Conservation (phyloP, 108 stramenopile species). For the Stephanodiscus minutulus region DNA sequence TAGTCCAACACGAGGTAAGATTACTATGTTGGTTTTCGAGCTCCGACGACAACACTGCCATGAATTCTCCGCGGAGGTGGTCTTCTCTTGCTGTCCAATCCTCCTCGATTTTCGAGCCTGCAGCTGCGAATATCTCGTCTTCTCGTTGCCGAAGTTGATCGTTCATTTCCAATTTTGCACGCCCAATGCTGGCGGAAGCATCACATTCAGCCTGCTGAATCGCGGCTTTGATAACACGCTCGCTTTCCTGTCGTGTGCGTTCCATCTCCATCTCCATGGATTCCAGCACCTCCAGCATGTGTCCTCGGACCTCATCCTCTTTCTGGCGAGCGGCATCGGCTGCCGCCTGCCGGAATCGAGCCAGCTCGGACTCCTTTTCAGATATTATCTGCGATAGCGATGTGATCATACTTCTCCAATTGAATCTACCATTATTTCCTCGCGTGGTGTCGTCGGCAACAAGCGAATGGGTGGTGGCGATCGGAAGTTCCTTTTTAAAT, state of each 20-base stretch:
- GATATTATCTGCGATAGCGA: background rate
- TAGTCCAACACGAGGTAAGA: slow-evolving; percentile 40
- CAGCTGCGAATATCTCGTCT: slow-evolving; percentile 21
- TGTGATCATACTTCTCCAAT: background rate
- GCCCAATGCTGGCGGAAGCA: slow-evolving; percentile 16
- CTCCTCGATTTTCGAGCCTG: slow-evolving; percentile 11
- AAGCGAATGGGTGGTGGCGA: no score
- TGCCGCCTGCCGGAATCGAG: slow-evolving; percentile 15
- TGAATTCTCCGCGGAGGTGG: slow-evolving; percentile 11
- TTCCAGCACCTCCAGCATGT: slow-evolving; percentile 16
- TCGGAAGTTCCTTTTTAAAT: no score
- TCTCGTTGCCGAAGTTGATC: slow-evolving; percentile 3
- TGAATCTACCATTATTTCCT: no score
- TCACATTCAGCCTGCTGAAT: slow-evolving; percentile 15
- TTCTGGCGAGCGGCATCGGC: slow-evolving; percentile 18
- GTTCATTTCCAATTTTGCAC: slow-evolving; percentile 11
- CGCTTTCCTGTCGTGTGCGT: slow-evolving; percentile 12
- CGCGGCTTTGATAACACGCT: slow-evolving; percentile 3
- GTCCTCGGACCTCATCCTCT: slow-evolving; percentile 19
- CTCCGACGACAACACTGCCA: slow-evolving; percentile 4
- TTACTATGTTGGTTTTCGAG: slow-evolving; percentile 25
- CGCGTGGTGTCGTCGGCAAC: no score
- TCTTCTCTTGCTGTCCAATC: slow-evolving; percentile 15
- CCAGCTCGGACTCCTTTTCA: slow-evolving; percentile 15
- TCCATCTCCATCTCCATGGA: slow-evolving; percentile 24